phyloP scores from a whole-genome alignment of 2,329 filamentous ascomycete genomes.

The Stagonosporopsis chrysanthemi region DNA sequence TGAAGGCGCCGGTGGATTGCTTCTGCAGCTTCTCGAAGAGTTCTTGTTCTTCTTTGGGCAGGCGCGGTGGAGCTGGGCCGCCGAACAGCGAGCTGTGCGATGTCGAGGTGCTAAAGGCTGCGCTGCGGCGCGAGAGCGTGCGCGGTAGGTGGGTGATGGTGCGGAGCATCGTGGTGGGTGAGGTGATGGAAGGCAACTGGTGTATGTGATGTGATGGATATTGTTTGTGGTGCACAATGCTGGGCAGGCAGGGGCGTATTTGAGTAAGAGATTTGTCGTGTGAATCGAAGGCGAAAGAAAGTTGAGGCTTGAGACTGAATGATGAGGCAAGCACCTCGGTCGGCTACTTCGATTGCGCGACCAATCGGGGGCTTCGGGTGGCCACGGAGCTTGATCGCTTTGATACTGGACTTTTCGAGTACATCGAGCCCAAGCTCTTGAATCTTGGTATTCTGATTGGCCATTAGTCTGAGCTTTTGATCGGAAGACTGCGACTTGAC shows the following conservation, averaged over 20 bases:
- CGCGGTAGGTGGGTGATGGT: conserved; percentile 32
- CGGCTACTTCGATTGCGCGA: conserved; percentile 10
- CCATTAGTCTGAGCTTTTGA: not conserved
- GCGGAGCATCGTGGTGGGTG: conserved; percentile 27
- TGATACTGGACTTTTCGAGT: not conserved
- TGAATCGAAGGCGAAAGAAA: conserved; percentile 2
- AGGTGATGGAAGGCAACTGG: not conserved
- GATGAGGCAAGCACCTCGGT: conserved; percentile 12
- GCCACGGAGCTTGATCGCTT: conserved; percentile 21
- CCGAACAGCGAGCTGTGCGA: conserved; percentile 32
- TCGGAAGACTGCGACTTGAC: not conserved
- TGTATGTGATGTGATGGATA: not conserved
- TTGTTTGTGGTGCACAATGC: not conserved
- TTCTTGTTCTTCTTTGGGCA: conserved; percentile 87
- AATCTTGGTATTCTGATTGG: not conserved
- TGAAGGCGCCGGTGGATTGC: conserved; percentile 78
- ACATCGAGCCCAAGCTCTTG: conserved; percentile 2
- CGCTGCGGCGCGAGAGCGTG: conserved; percentile 33
- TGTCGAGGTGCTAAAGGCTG: conserved; percentile 23
- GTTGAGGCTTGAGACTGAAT: not conserved
- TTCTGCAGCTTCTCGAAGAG: conserved; percentile 88
- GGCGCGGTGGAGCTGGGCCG: conserved; percentile 79
- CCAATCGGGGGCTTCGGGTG: conserved; percentile 35
- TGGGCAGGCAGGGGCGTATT: not conserved
- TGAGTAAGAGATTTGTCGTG: not conserved